phyloP scores from a whole-genome alignment of 2,329 filamentous ascomycete genomes.

The Hypoxylon sp. region DNA sequence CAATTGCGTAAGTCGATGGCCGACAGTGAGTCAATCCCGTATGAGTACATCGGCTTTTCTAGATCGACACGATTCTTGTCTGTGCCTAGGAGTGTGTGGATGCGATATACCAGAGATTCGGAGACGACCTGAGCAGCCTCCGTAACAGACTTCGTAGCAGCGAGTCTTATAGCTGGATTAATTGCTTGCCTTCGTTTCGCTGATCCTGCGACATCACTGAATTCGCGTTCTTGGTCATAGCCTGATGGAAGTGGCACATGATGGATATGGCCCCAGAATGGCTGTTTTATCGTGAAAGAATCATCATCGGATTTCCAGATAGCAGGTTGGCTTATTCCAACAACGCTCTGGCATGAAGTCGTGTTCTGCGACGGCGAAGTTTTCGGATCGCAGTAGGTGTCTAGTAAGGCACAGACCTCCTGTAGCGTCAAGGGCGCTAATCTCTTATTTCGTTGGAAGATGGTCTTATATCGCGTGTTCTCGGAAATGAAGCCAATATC shows the following conservation, averaged over 20 bases:
- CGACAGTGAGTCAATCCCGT: constrained; percentile 37
- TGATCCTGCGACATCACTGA: neutral
- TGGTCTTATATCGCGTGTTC: neutral
- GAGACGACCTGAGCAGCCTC: constrained; percentile 9
- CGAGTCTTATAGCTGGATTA: neutral
- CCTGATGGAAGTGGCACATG: neutral
- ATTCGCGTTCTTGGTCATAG: neutral
- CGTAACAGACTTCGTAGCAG: neutral
- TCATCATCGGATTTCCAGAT: neutral
- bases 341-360: neutral
- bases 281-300: neutral
- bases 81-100: constrained; percentile 23
- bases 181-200: neutral
- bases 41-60: constrained; percentile 29
- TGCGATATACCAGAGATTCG: constrained; percentile 25
- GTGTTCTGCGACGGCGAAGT: neutral
- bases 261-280: neutral
- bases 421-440: neutral
- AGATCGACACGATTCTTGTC: constrained; percentile 23
- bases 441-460: neutral
- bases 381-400: neutral
- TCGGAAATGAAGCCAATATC: neutral
- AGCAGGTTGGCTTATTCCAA: neutral
- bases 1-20: constrained; percentile 38
- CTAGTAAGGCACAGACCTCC: neutral